phyloP scores from a whole-genome alignment of 257 asterid genomes.

The Lantana camara region DNA sequence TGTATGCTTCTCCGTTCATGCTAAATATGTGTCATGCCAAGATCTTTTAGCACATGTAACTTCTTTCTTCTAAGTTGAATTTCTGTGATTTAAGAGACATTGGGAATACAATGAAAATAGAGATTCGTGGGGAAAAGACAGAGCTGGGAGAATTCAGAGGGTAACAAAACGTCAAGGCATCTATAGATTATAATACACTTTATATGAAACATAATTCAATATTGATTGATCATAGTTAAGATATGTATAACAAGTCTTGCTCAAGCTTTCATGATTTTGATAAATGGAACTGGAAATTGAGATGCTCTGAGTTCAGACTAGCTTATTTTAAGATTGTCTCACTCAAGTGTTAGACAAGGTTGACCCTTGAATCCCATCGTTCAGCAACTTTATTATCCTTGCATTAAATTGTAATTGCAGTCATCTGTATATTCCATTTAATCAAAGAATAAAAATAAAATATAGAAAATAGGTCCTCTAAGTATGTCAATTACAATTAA shows the following conservation, averaged over 20 bases:
- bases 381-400: background rate
- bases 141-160: background rate
- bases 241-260: no score
- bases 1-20: constrained; percentile 1
- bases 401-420: background rate
- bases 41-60: background rate
- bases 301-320: no score
- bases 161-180: constrained; percentile 1
- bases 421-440: background rate
- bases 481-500: no score
- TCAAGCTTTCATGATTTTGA: no score
- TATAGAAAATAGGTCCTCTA: no score
- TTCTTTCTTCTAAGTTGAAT: background rate
- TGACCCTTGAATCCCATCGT: no score
- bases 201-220: constrained; percentile 3
- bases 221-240: no score
- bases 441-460: background rate
- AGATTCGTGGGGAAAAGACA: background rate
- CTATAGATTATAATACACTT: background rate
- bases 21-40: constrained; percentile 9
- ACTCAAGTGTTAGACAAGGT: no score
- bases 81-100: constrained; percentile 14
- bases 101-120: background rate
- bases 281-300: no score
- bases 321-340: no score